Evolutionary conservation across 495 filamentous ascomycete genomes (phyloP).

Genomic region (Penicillium simplicissimum): DNA sequence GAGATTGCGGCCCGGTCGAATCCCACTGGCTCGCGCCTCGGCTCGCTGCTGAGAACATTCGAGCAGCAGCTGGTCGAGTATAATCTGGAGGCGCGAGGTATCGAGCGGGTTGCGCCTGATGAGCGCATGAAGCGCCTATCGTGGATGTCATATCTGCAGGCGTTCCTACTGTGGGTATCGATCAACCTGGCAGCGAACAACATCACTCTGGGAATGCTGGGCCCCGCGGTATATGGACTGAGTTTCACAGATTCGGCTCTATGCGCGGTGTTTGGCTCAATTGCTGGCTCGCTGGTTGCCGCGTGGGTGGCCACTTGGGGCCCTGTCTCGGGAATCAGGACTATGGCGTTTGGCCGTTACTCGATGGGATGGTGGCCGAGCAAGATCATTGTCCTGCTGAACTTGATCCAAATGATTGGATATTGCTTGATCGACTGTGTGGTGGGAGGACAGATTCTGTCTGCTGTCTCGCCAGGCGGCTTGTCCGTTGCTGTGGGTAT

Average conservation of each 20-base stretch:
- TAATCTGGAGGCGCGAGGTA: conserved; percentile 72
- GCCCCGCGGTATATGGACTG: conserved; percentile 65
- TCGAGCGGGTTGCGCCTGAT: conserved; percentile 64
- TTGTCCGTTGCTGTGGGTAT: conserved; percentile 65
- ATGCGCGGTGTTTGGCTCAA: conserved; percentile 63
- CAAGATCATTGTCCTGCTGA: conserved; percentile 70
- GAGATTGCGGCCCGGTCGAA: conserved; percentile 18
- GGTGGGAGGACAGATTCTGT: conserved; percentile 73
- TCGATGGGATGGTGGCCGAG: conserved; percentile 81
- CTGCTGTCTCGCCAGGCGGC: conserved; percentile 61
- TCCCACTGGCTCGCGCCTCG: conserved; percentile 32
- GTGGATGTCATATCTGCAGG: conserved; percentile 62
- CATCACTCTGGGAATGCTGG: conserved; percentile 72
- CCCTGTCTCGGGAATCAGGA: conserved; percentile 67
- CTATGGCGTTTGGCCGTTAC: conserved; percentile 71
- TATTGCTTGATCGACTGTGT: conserved; percentile 72
- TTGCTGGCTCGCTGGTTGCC: conserved; percentile 59
- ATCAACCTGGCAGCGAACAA: conserved; percentile 79
- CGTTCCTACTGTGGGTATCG: conserved; percentile 69
- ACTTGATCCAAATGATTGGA: conserved; percentile 70
- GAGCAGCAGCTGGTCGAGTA: conserved; percentile 51
- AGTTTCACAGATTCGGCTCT: conserved; percentile 67
- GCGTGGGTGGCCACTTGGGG: conserved; percentile 76
- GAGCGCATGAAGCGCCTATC: conserved; percentile 56
- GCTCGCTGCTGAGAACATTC: conserved; percentile 36